These are phyloP conservation scores for Fusarium foetens DNA, from an alignment of 2,329 filamentous ascomycete genomes.

Conservation along the genomic window DNA sequence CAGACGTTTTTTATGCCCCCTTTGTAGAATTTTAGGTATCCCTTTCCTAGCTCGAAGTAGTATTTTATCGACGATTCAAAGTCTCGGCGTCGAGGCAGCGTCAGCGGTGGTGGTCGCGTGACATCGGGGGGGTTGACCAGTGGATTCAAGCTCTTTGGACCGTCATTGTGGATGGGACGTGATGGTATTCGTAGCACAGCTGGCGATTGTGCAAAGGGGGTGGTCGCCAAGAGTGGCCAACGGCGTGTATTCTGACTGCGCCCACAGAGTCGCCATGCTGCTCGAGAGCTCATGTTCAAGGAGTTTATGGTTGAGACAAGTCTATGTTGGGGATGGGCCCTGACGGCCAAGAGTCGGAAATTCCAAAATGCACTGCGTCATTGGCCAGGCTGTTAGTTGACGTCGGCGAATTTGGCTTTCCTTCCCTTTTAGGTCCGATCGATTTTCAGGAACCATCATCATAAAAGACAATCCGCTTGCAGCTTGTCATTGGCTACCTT, in stretches of 20 bases:
- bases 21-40: constrained; percentile 89
- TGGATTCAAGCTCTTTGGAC: constrained; percentile 47
- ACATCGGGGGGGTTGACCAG: constrained; percentile 76
- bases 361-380: constrained; percentile 39
- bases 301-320: constrained; percentile 22
- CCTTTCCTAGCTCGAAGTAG: constrained; percentile 72
- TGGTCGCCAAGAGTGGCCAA: constrained; percentile 23
- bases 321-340: constrained; percentile 18
- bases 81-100: constrained; percentile 65
- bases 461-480: neutral
- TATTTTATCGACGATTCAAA: constrained; percentile 54
- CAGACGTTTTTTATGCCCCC: constrained; percentile 80
- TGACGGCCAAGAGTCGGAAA: constrained; percentile 30
- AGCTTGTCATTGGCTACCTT: neutral
- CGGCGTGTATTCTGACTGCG: constrained; percentile 30
- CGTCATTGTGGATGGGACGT: constrained; percentile 43
- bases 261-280: constrained; percentile 47
- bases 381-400: constrained; percentile 32
- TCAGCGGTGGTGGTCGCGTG: constrained; percentile 77
- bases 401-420: constrained; percentile 10
- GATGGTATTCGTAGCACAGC: constrained; percentile 14
- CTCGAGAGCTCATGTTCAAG: constrained; percentile 47
- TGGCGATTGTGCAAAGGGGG: constrained; percentile 10
- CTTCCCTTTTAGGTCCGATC: constrained; percentile 4
- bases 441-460: constrained; percentile 20